Base-by-base conservation (phyloP, 768 basidiomycete species). In the Tubosaeta sp. region DNA sequence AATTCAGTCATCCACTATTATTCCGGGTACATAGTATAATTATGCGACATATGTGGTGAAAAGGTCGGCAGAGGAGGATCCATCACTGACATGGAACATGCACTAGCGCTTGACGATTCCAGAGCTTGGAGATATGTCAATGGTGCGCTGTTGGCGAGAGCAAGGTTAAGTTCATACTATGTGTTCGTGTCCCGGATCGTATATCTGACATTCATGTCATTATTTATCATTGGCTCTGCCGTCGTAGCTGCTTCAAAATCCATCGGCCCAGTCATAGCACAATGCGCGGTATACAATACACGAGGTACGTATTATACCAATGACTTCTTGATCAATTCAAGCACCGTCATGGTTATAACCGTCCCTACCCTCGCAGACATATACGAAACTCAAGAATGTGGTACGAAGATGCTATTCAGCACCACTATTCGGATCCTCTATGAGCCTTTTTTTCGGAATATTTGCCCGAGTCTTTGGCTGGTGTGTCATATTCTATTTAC, bases 401-500 rank as follows among this genome's bases (percentile, higher is more conserved):
- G 90, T 2, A 80, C 78, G 3, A 86, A 81, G 76, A 84, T 92
- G 79, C 66, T 91, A 90, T 59, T 80, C 82, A 10, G 84, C 90
- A 5, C 89, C 89, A 0, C 76, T 92, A 2, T 75, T 93, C 3
- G 90, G 89, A 0, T 82, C 84, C 3, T 73, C 79, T 1, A 54
- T 87, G 3, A 87, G 86, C 0, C 82, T 8, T 86, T 1, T 77
- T 90, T 29, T 58, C 5, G 87, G 90, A 1, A 78, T 69, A 0
- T 71, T 90, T 3, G 83, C 87, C 0, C 75, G 83, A 46, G 78
- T 73, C 0, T 81, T 84, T 62, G 75, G 70, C 50, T 96, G 94
- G 94, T 79, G 92, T 31, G 82, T 85, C 1, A 80, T 87, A 1
- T 91, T 95, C 68, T 94, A 88, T 81, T 94, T 64, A 74, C 92